phyloP scores from a whole-genome alignment of 2,329 filamentous ascomycete species.

The Verticillium dahliae region DNA sequence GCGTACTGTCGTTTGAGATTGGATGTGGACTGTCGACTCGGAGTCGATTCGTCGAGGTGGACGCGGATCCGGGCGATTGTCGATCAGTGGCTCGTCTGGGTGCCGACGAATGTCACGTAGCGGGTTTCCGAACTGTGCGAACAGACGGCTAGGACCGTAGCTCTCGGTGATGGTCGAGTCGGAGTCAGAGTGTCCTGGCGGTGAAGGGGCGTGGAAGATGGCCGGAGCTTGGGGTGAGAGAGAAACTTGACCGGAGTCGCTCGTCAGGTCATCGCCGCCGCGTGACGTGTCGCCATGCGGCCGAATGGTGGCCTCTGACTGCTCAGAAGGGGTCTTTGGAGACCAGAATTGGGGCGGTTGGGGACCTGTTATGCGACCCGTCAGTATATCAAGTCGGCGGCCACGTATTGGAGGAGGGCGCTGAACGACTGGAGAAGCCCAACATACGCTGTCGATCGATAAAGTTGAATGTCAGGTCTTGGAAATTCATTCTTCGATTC shows the following conservation, averaged over 20 bases:
- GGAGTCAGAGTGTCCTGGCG: slow-evolving; percentile 18
- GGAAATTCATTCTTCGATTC: slow-evolving; percentile 2
- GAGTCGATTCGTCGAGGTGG: slow-evolving; percentile 1
- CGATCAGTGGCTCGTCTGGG: slow-evolving; percentile 10
- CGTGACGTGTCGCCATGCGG: slow-evolving; percentile 9
- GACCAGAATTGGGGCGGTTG: slow-evolving; percentile 12
- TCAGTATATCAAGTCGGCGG: slow-evolving; percentile 8
- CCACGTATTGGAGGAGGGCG: not conserved
- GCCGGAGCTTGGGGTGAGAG: slow-evolving; percentile 27
- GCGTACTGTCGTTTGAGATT: slow-evolving; percentile 18
- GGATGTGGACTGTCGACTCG: not conserved
- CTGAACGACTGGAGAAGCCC: not conserved
- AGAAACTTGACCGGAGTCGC: slow-evolving; percentile 18
- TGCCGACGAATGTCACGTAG: not conserved
- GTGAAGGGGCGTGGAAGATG: slow-evolving; percentile 30
- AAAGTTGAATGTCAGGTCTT: slow-evolving; percentile 2
- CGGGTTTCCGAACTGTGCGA: slow-evolving; percentile 26
- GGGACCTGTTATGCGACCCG: slow-evolving; percentile 10
- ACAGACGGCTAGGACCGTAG: slow-evolving; percentile 36
- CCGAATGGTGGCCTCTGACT: slow-evolving; percentile 12
- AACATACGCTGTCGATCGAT: slow-evolving; percentile 2
- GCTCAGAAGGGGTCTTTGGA: slow-evolving; percentile 14
- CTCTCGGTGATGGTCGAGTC: slow-evolving; percentile 21
- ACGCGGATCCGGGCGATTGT: slow-evolving; percentile 14
- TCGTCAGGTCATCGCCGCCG: slow-evolving; percentile 12